Evolutionary conservation across 176 grass and related monocot species (phyloP), one percentile per base, ranked within the genome.

Genomic region (Aegilops umbellulata): DNA sequence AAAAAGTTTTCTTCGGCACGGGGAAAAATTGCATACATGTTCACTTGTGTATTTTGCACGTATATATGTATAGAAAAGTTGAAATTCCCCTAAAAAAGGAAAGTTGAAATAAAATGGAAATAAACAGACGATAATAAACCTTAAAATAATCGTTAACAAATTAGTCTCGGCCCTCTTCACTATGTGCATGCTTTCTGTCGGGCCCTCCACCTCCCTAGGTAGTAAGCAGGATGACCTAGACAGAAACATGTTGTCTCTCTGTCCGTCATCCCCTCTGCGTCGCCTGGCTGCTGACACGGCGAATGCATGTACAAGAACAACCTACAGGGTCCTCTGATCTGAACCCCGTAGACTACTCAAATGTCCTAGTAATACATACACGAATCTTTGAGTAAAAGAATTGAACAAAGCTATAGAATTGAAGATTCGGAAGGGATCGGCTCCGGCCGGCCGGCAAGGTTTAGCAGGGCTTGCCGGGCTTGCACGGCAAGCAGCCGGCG

Each of bases 401-500:
- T 53, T 39, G 1, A 74, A 89, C 1, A 41, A 44, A 85, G 66
- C 77, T 27, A 60, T 11, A 34, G 35, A 35, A 84, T 49, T 26
- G 27, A 16, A 84, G 39, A 82, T 1, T 88, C 19, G 35, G 38
- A 77, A 42, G 30, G 34, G 69, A 34, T 53, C 10, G 29, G 17
- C 22, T 89, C 53, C 38, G 4, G 67, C 58, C 17, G 32, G 49
- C 49, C 49, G 49, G 49, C 16, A 17, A 26, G 14, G 25, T 77
- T 84, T 87, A 97, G 84, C 95, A 97, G 2, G 84, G 61, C 85
- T 62, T 91, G 74, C 88, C 86, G 53, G 78, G 12, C 24, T 2
- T 75, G 83, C 95, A 97, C 2, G 74, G 79, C 64, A 95, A 76
- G 34, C 90, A 39, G 0, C 92, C 92, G 10, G 92, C 82, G 65